Evolutionary conservation across 2,329 filamentous ascomycete genomes (phyloP), one percentile per base, ranked within the genome.

Genomic region (Ceratocystis cubensis): DNA sequence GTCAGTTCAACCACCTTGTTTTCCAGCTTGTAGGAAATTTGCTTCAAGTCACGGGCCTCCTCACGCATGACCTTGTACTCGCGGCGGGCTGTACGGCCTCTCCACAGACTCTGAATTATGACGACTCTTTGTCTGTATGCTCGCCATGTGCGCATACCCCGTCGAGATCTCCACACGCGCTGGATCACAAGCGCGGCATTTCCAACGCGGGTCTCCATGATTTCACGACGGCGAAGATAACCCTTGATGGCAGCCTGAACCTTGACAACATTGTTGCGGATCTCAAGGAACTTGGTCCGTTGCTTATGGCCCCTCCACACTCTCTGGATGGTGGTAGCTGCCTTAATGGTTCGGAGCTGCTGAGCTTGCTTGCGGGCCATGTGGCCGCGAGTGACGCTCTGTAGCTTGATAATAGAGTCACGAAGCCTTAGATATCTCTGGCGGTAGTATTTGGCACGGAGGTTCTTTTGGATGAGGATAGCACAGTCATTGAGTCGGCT

Each of bases 1-100:
- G 94, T 99, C 73, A 99, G 83, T 79, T 99, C 94, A 69, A 99
- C 91, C 69, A 99, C 94, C 85, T 99, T 99, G 83, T 99, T 97
- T 77, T 99, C 94, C 72, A 99, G 81, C 81, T 96, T 97, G 82
- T 99, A 99, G 1, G 94, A 97, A 71, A 99, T 99, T 77, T 97
- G 93, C 82, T 97, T 97, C 75, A 99, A 84, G 79, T 99, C 95
- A 74, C 94, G 89, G 70, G 94, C 94, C 77, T 99, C 94, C 77
- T 96, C 92, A 71, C 94, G 90, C 69, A 96, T 79, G 71, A 81
- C 85, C 84, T 96, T 97, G 82, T 99, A 99, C 62, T 84, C 86
- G 71, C 82, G 84, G 70, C 94, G 86, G 66, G 94, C 93, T 70
- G 77, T 74, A 76, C 84, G 92, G 74, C 92, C 93, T 75, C 94